Evolutionary conservation across 2,329 filamentous ascomycete genomes (phyloP).

Genomic region (Calycina marina): DNA sequence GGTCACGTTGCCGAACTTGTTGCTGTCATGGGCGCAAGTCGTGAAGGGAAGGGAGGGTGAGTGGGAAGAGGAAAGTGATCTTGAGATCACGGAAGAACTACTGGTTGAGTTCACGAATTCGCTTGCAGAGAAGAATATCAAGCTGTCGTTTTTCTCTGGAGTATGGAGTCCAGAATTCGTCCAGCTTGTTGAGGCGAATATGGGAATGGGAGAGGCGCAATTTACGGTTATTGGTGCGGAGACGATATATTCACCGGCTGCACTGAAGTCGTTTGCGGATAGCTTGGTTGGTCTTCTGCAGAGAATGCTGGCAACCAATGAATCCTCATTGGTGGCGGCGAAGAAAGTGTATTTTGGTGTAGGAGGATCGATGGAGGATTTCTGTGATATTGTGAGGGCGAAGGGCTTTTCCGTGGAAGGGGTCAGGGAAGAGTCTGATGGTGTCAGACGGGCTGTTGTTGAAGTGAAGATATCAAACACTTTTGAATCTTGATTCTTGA

Average conservation of each 20-base stretch:
- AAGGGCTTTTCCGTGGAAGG: constrained; percentile 34
- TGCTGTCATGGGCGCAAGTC: constrained; percentile 45
- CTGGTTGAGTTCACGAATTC: constrained; percentile 41
- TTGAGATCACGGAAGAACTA: constrained; percentile 29
- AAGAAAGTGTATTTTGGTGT: constrained; percentile 78
- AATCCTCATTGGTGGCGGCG: constrained; percentile 50
- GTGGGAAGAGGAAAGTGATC: constrained; percentile 21
- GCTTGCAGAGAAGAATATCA: constrained; percentile 35
- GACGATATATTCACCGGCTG: constrained; percentile 69
- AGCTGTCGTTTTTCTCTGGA: constrained; percentile 55
- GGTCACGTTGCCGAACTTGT: constrained; percentile 65
- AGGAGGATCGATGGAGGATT: constrained; percentile 67
- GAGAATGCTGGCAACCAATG: constrained; percentile 22
- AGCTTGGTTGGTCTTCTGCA: constrained; percentile 46
- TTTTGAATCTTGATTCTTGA: too few relatives aligned
- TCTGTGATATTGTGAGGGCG: constrained; percentile 37
- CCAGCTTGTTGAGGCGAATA: constrained; percentile 30
- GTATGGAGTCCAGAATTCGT: constrained; percentile 58
- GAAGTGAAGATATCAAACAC: constrained; percentile 13
- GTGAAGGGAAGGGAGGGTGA: constrained; percentile 3
- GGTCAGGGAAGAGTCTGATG: constrained; percentile 43
- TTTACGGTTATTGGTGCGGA: constrained; percentile 56
- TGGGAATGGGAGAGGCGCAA: constrained; percentile 18
- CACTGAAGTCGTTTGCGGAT: constrained; percentile 53
- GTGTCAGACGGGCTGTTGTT: constrained; percentile 47